Base-by-base conservation (phyloP, 306 rosid genomes). In the Dryas octopetala region DNA sequence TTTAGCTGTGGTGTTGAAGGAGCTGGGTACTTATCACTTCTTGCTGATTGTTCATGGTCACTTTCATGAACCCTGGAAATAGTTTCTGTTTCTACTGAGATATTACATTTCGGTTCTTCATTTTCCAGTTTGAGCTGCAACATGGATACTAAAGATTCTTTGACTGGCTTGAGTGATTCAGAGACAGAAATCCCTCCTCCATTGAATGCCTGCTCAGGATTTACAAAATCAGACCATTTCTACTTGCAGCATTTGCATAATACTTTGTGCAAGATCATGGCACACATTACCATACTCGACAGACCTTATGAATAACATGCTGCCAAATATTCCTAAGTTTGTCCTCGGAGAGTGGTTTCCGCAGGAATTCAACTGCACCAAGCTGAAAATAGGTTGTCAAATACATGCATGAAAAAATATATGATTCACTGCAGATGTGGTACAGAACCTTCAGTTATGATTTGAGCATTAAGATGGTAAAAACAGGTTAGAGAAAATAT, bases 301-400 rank as follows among this genome's bases (percentile, higher is more conserved):
- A 52, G 55, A 96, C 99, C 99, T 92, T 96, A 81, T 92, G 99
- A 86, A 92, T 96, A 55, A 92, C 99, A 84, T 96, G 99, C 91
- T 96, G 99, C 99, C 99, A 96, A 73, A 96, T 88, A 75, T 96
- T 90, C 90, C 85, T 87, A 45, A 96, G 91, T 83, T 92, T 96
- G 60, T 92, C 99, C 70, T 92, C 98, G 0, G 94, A 92, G 53
- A 96, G 90, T 9, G 99, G 99, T 86, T 96, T 96, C 47, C 28
- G 81, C 62, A 96, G 85, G 84, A 92, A 92, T 84, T 92, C 99
- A 62, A 92, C 97, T 50, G 96, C 99, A 12, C 99, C 99, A 77
- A 84, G 97, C 99, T 96, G 86, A 77, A 83, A 83, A 73, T 50
- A 66, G 63, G 81, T 76, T 67, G 70, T 58, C 75, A 69, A 64